Percentiles rank a stretch among this genome's conserved stretches.
phyloP scores from a whole-genome alignment of 2,329 filamentous ascomycete species.

The Cryphonectria radicalis region DNA sequence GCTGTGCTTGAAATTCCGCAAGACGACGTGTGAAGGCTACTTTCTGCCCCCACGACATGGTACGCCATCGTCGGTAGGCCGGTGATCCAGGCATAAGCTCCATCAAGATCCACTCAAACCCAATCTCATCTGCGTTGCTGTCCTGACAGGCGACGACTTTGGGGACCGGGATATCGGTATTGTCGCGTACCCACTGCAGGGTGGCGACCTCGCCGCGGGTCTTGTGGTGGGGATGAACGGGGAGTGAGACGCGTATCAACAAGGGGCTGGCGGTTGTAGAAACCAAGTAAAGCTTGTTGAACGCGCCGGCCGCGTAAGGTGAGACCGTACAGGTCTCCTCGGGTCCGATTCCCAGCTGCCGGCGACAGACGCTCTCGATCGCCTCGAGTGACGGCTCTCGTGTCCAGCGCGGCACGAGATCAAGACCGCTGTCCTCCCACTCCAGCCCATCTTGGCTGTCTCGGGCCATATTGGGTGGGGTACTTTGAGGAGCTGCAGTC shows the following conservation, averaged over 20 bases:
- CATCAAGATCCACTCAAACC: constrained; percentile 48
- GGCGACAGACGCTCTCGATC: constrained; percentile 33
- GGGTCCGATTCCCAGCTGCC: constrained; percentile 32
- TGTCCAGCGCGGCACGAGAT: constrained; percentile 35
- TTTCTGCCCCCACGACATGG: constrained; percentile 41
- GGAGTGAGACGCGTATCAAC: constrained; percentile 36
- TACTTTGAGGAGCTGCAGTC: background rate
- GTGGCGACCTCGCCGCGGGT: constrained; percentile 43
- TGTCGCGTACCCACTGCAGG: constrained; percentile 37
- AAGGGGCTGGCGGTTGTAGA: constrained; percentile 18
- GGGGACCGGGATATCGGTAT: constrained; percentile 42
- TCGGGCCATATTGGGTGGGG: background rate
- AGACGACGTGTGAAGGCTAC: constrained; percentile 37
- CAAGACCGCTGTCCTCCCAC: constrained; percentile 33
- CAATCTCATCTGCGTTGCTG: constrained; percentile 38
- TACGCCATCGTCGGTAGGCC: constrained; percentile 33
- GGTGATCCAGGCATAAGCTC: constrained; percentile 35
- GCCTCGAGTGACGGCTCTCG: constrained; percentile 35
- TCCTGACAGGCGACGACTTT: constrained; percentile 40
- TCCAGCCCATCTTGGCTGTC: constrained; percentile 31
- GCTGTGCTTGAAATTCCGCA: constrained; percentile 38
- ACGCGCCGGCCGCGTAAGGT: constrained; percentile 36
- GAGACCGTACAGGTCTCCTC: constrained; percentile 32
- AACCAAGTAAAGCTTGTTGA: constrained; percentile 40
- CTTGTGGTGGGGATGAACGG: constrained; percentile 36